Base-by-base conservation (phyloP, 164 flowering plant genomes). In the Dillenia suffruticosa region DNA sequence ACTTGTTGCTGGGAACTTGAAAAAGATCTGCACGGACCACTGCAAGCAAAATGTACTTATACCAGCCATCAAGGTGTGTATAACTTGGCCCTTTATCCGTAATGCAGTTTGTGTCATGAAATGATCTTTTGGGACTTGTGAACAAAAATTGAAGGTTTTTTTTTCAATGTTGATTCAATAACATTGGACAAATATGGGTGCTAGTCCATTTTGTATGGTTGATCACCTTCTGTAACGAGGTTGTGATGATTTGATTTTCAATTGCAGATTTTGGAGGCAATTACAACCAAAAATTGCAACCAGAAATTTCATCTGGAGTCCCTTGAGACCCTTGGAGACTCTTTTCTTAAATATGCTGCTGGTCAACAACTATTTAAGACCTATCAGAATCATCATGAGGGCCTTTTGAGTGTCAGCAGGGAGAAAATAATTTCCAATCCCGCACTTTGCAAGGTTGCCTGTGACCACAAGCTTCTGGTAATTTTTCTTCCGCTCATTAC, bases 291-390 rank as follows among this genome's bases (percentile, higher is more conserved):
- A 58, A 76, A 71, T 56, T 93, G 98, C 72, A 87, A 79, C 68
- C 93, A 90, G 74, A 65, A 54, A 11, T 72, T 85, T 61, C 84
- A 87, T 72, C 66, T 87, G 77, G 97, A 93, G 59, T 90, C 98
- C 7, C 72, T 90, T n/a, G 98, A 90, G 77, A 82, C 97, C 24
- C 87, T 93, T 51, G 98, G 98, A 13, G 98, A 93, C 66, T 90
- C 98, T 16, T 93, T 93, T 73, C 84, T 93, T 11, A 93, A 93
- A 62, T 93, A 90, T 76, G 90, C 92, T 14, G 79, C 75, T 0
- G 51, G 86, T 74, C 93, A 83, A 51, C 92, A 93, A 1, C 79
- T 93, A 15, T 93, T 88, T 59, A 76, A 69, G 53, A 68, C 69
- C 10, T 61, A 73, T 65, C 72, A 78, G 55, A 72, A 72, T 70